phyloP scores from a whole-genome alignment of 345 rosid species.

The Arabis hirsuta region DNA sequence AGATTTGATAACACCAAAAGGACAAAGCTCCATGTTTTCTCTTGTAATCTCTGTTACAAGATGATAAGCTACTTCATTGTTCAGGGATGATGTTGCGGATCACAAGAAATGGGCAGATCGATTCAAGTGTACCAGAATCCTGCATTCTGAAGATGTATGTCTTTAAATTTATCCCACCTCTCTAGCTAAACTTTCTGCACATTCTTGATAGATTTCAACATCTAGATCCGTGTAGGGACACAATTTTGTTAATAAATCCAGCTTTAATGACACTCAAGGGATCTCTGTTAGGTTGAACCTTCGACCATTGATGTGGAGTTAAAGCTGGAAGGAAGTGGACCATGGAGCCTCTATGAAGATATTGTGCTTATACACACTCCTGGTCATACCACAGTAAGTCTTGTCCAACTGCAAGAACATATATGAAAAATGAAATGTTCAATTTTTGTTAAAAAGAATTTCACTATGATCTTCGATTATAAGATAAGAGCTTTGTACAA shows the following conservation, averaged over 20 bases:
- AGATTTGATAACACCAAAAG: constrained; percentile 8
- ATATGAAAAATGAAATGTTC: constrained; percentile 2
- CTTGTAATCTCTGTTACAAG: constrained; percentile 21
- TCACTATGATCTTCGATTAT: constrained; percentile 8
- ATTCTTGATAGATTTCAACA: constrained; percentile 1
- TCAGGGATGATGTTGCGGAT: constrained; percentile 76
- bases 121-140: constrained; percentile 54
- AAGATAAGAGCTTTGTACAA: constrained; percentile 17
- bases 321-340: constrained; percentile 67
- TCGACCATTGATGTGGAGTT: constrained; percentile 59
- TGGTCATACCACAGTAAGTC: constrained; percentile 60
- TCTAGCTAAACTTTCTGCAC: background rate
- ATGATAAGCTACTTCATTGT: constrained; percentile 37
- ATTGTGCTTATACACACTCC: constrained; percentile 63
- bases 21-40: background rate
- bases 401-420: constrained; percentile 27
- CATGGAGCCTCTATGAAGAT: constrained; percentile 58
- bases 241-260: background rate
- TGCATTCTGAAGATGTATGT: constrained; percentile 64
- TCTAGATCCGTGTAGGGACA: constrained; percentile 7
- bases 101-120: constrained; percentile 66
- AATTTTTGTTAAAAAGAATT: background rate
- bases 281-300: constrained; percentile 50
- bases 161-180: constrained; percentile 13
- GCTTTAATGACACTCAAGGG: constrained; percentile 18